These are phyloP conservation scores for Ciborinia camelliae DNA, from an alignment of 2,329 filamentous ascomycete species.

Conservation along the genomic window DNA sequence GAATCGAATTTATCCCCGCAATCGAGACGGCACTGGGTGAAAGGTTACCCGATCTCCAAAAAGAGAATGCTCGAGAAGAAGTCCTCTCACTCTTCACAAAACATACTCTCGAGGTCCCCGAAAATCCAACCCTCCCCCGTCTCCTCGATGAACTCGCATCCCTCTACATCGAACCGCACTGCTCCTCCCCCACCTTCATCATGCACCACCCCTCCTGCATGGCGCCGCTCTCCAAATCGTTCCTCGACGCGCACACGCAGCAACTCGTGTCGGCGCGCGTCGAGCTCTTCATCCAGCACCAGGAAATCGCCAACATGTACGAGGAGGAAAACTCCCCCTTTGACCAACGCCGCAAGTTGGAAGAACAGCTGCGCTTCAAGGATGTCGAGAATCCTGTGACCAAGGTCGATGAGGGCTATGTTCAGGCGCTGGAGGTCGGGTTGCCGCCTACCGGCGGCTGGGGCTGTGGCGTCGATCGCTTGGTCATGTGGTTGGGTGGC, in stretches of 20 bases:
- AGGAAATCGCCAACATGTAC: constrained; percentile 93
- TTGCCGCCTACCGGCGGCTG: constrained; percentile 95
- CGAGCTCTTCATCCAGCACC: constrained; percentile 76
- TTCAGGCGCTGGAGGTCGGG: constrained; percentile 80
- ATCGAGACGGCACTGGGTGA: constrained; percentile 65
- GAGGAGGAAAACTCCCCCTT: constrained; percentile 96
- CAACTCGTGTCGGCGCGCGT: constrained; percentile 78
- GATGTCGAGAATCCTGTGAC: constrained; percentile 36
- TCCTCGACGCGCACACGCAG: constrained; percentile 63
- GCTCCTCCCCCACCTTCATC: constrained; percentile 74
- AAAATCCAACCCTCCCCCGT: constrained; percentile 56
- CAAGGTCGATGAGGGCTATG: constrained; percentile 63
- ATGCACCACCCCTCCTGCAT: constrained; percentile 86
- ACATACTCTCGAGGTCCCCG: constrained; percentile 48
- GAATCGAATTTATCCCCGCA: constrained; percentile 77
- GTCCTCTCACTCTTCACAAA: constrained; percentile 54
- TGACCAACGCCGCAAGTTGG: constrained; percentile 80
- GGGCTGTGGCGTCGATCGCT: constrained; percentile 84
- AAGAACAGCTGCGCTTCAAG: constrained; percentile 50
- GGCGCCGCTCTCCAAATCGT: constrained; percentile 88
- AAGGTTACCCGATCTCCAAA: constrained; percentile 41
- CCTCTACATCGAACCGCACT: constrained; percentile 74
- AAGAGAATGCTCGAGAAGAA: constrained; percentile 53
- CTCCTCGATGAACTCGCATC: constrained; percentile 80
- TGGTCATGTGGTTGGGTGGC: constrained; percentile 88